Base-by-base conservation (phyloP, 2,329 filamentous ascomycete genomes). In the Microdochium paspali region DNA sequence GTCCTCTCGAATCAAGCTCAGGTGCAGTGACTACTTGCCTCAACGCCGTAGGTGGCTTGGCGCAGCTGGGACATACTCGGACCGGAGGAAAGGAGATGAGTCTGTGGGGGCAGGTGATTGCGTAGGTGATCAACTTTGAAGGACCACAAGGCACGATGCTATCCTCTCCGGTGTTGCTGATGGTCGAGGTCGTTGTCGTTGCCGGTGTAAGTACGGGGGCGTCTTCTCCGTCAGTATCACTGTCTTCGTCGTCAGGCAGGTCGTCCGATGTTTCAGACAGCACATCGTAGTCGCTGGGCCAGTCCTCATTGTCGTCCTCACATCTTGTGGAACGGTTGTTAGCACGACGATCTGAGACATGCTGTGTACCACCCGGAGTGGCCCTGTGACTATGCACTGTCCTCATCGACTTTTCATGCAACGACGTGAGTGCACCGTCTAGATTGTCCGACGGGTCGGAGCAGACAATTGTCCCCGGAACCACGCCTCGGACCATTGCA, bases 361-460 rank as follows among this genome's bases (percentile, higher is more conserved):
- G 57, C 9, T 7, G 57, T 10, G 51, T 44, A 53, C 58, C 60
- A 28, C 59, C 61, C 44, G 61, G 58, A 47, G 53, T 50, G 20
- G 26, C 49, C 40, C 57, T 54, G 47, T 60, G 59, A 3, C 58
- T 47, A 44, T 58, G 50, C n/a, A 52, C 48, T 7, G 60, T 60
- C 32, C 61, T 56, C 24, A 52, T 56, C n/a, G 61, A 61, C 46
- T 61, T 61, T 4, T 45, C 47, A 32, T 57, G 56, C 1, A 63
- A 55, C 10, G 57, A 60, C 20, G 54, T 53, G 44, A 61, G 40
- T 39, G 60, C 59, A 24, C 50, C 49, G 18, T 56, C 40, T 10
- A 48, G 39, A 2, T 48, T 48, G 15, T 52, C 50, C 44, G 50
- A 54, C 2, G 51, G 46, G 1, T 57, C 54, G 7, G 60, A 61